Percentiles rank a stretch among this genome's conserved stretches.
phyloP scores from a whole-genome alignment of 179 eudicot genomes.

The Heliamphora pulchella region DNA sequence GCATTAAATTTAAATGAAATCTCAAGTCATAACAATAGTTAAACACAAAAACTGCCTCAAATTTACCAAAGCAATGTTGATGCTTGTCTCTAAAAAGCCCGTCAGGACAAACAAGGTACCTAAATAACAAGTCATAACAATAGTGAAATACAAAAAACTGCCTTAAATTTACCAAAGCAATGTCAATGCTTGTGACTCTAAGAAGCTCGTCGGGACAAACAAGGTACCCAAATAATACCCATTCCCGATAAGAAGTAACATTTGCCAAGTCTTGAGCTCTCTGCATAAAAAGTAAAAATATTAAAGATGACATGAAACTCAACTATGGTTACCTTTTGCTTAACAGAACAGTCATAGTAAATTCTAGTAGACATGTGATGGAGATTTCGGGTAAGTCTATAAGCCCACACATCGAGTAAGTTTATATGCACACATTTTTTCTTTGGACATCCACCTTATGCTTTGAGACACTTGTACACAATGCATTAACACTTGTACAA shows the following conservation, averaged over 20 bases:
- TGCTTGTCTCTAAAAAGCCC: conserved; percentile 99
- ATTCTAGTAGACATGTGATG: background rate
- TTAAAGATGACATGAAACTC: conserved; percentile 11
- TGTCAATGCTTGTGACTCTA: conserved; percentile 97
- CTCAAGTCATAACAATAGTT: background rate
- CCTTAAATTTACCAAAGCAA: conserved; percentile 64
- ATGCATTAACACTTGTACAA: too few species aligned
- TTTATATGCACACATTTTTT: too few species aligned
- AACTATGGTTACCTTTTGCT: conserved; percentile 8
- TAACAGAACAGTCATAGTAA: background rate
- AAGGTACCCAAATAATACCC: conserved; percentile 97
- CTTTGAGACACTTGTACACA: too few species aligned
- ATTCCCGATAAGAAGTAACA: conserved; percentile 87
- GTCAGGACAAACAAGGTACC: conserved; percentile 98
- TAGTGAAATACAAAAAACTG: background rate
- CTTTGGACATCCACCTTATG: too few species aligned
- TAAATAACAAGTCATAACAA: conserved; percentile 43
- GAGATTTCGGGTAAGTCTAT: background rate
- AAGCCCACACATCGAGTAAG: too few species aligned
- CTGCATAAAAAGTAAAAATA: conserved; percentile 37
- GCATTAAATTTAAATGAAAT: background rate
- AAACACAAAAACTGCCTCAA: conserved; percentile 6
- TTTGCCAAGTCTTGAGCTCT: conserved; percentile 99
- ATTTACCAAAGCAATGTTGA: conserved; percentile 90
- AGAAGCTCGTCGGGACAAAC: conserved; percentile 99